Percentiles rank a stretch among this genome's conserved stretches.
Conservation (phyloP, 495 filamentous ascomycete species). For the Daldinia concentrica region DNA sequence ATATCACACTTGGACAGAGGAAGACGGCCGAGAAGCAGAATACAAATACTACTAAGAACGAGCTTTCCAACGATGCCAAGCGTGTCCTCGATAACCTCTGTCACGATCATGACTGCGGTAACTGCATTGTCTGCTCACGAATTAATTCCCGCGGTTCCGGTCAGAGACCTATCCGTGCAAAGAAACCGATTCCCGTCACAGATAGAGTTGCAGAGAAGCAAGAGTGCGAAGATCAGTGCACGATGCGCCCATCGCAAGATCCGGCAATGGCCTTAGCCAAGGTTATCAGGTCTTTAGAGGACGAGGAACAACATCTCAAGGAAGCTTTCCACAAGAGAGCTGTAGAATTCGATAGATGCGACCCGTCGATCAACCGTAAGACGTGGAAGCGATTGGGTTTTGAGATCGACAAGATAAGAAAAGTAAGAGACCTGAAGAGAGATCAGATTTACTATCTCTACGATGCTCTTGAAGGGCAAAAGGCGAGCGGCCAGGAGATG, state of each 20-base stretch:
- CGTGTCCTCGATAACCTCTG: conserved; percentile 67
- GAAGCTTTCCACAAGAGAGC: conserved; percentile 68
- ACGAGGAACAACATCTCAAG: conserved; percentile 85
- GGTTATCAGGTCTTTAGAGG: conserved; percentile 80
- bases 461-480: conserved; percentile 88
- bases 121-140: conserved; percentile 79
- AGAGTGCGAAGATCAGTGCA: conserved; percentile 72
- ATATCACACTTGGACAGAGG: conserved; percentile 56
- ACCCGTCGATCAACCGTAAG: conserved; percentile 71
- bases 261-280: conserved; percentile 80
- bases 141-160: conserved; percentile 51
- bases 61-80: conserved; percentile 60
- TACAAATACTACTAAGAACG: conserved; percentile 47
- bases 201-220: conserved; percentile 59
- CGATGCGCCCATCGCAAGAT: conserved; percentile 76
- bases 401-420: conserved; percentile 71
- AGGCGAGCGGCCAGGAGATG: conserved; percentile 70
- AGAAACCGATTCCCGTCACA: conserved; percentile 76
- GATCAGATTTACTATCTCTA: conserved; percentile 90
- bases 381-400: conserved; percentile 70
- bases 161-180: conserved; percentile 67
- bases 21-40: conserved; percentile 40
- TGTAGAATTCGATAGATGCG: conserved; percentile 69
- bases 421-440: conserved; percentile 77
- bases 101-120: conserved; percentile 68